Percentiles rank a stretch among this genome's conserved stretches.
These are phyloP conservation scores for Trametopsis cervina DNA, from an alignment of 768 basidiomycete species.

Conservation along the genomic window DNA sequence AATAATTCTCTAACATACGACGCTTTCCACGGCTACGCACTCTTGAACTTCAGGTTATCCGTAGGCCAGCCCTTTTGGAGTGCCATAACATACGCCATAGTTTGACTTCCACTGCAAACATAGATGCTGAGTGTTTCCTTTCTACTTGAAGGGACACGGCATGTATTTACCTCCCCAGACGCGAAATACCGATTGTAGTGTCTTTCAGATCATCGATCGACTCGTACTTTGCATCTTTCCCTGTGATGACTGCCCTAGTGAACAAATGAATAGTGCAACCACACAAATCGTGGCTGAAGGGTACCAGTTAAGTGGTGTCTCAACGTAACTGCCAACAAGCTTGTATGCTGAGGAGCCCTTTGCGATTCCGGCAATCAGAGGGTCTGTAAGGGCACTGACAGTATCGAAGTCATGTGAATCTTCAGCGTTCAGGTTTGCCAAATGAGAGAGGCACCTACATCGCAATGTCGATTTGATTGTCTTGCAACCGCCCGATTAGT, in stretches of 20 bases:
- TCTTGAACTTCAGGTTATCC: constrained; percentile 60
- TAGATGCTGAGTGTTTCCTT: not conserved
- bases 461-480: constrained; percentile 76
- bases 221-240: constrained; percentile 64
- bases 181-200: constrained; percentile 83
- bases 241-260: constrained; percentile 87
- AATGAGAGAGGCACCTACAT: constrained; percentile 40
- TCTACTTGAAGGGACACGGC: not conserved
- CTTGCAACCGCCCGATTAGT: constrained; percentile 65
- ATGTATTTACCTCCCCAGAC: constrained; percentile 66
- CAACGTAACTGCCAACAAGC: constrained; percentile 88
- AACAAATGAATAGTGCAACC: not conserved
- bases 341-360: constrained; percentile 86
- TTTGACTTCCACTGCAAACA: constrained; percentile 62
- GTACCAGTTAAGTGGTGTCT: constrained; percentile 82
- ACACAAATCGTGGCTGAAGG: constrained; percentile 9
- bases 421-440: not conserved
- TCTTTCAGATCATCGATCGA: constrained; percentile 69
- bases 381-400: constrained; percentile 84
- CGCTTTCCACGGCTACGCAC: no score
- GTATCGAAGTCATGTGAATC: no score
- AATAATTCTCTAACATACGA: not conserved
- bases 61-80: constrained; percentile 78
- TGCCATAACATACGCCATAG: constrained; percentile 95
- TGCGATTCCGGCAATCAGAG: constrained; percentile 86